These are phyloP conservation scores for Grigorovia humatica DNA, from an alignment of 805 yeast genomes.

Conservation along the genomic window DNA sequence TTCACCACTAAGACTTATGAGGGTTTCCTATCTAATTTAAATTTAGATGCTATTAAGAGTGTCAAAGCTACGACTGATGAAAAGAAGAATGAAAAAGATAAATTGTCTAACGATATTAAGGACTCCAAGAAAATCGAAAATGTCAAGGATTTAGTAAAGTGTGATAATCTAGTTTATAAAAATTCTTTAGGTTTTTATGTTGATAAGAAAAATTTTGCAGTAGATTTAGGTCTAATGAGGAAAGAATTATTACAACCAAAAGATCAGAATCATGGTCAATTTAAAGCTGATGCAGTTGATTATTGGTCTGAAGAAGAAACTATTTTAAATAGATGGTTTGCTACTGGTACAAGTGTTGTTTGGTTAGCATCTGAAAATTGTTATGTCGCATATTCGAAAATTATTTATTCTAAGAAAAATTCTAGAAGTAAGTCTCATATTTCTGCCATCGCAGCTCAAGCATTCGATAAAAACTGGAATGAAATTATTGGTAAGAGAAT, in stretches of 20 bases:
- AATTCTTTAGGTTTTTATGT: not conserved
- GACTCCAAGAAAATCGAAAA: not conserved
- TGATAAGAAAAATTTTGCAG: not conserved
- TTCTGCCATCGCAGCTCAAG: constrained; percentile 26
- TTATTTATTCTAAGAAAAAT: constrained; percentile 24
- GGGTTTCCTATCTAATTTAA: not conserved
- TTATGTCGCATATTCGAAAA: constrained; percentile 36
- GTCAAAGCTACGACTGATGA: not conserved
- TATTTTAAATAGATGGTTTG: constrained; percentile 26
- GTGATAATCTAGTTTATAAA: not conserved
- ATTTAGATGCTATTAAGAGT: no score
- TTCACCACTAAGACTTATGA: not conserved
- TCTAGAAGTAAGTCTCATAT: constrained; percentile 12
- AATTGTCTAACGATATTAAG: not conserved
- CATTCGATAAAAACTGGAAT: constrained; percentile 10
- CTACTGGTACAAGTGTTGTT: constrained; percentile 2
- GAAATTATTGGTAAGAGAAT: constrained; percentile 6
- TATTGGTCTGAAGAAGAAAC: constrained; percentile 6
- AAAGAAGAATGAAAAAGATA: constrained; percentile 5
- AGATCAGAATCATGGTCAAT: not conserved
- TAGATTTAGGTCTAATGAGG: not conserved
- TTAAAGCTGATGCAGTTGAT: constrained; percentile 2
- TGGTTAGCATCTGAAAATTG: constrained; percentile 39
- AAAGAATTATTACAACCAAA: constrained; percentile 1
- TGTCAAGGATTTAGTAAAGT: constrained; percentile 1